A percentile compares a stretch with the other conserved stretches of the same genome.
These are phyloP conservation scores for Aspergillus fructus DNA, from an alignment of 2,329 filamentous ascomycete species.

Conservation along the genomic window DNA sequence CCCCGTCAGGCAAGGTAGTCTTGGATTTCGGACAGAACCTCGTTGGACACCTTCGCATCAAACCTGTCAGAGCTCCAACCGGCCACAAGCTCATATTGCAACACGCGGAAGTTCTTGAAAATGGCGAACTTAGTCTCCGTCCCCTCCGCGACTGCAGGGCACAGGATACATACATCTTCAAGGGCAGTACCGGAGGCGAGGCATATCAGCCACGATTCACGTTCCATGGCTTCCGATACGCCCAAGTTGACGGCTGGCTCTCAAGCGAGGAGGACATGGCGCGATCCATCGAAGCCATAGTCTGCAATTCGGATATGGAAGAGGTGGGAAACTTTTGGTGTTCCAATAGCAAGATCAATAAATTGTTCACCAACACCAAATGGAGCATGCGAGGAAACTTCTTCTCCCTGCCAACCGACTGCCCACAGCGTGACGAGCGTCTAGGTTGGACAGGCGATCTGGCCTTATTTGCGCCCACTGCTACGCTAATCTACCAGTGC, in stretches of 20 bases:
- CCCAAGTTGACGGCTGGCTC: constrained; percentile 32
- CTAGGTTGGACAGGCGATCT: constrained; percentile 56
- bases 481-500: constrained; percentile 56
- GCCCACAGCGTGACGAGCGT: constrained; percentile 56
- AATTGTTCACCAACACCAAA: constrained; percentile 54
- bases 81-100: constrained; percentile 34
- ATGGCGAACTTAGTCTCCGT: constrained; percentile 42
- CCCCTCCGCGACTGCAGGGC: constrained; percentile 48
- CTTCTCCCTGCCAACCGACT: constrained; percentile 57
- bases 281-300: constrained; percentile 20
- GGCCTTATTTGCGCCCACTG: constrained; percentile 51
- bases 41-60: constrained; percentile 51
- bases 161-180: constrained; percentile 41
- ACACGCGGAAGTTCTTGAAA: constrained; percentile 58
- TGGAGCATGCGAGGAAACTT: constrained; percentile 63
- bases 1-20: constrained; percentile 48
- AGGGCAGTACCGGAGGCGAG: constrained; percentile 22
- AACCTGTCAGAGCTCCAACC: constrained; percentile 10
- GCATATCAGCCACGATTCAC: constrained; percentile 51
- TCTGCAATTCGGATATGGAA: constrained; percentile 54
- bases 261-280: neutral
- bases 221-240: constrained; percentile 55
- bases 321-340: constrained; percentile 52
- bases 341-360: constrained; percentile 53
- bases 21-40: constrained; percentile 62